Percentiles rank a stretch among this genome's conserved stretches.
Conservation (phyloP, 768 basidiomycete genomes). For the Mycena galopus region DNA sequence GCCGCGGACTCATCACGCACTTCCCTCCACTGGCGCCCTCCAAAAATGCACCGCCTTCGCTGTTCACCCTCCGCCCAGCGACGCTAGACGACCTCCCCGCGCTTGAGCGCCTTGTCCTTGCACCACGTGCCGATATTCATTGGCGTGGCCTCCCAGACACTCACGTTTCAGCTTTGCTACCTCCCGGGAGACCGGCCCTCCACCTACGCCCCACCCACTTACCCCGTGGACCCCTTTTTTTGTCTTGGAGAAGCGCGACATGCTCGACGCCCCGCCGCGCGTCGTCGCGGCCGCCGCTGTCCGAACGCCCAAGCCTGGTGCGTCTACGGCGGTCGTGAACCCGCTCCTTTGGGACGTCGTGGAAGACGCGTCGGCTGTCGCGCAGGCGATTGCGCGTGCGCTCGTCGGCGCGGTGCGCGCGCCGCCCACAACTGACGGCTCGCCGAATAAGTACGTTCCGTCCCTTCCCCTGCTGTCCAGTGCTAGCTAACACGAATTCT, state of each 20-base stretch:
- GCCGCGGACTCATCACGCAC: slow-evolving; percentile 12
- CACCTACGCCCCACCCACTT: background rate
- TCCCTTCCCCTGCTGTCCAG: too few species aligned
- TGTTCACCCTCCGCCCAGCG: slow-evolving; percentile 5
- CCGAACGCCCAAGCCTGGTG: background rate
- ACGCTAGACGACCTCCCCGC: slow-evolving; percentile 7
- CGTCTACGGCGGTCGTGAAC: background rate
- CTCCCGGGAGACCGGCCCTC: background rate
- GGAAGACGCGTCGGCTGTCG: slow-evolving; percentile 6
- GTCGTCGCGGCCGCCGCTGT: slow-evolving; percentile 6
- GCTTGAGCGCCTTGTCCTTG: slow-evolving; percentile 8
- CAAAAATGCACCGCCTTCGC: background rate
- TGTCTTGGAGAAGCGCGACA: slow-evolving; percentile 8
- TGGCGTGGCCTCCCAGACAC: too few species aligned
- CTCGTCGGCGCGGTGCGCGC: background rate
- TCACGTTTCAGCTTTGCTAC: too few species aligned
- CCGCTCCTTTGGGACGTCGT: too few species aligned
- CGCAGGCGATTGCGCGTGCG: background rate
- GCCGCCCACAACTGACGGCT: too few species aligned
- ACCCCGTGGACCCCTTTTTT: background rate
- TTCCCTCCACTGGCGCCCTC: background rate
- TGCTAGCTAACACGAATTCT: too few species aligned
- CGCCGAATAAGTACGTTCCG: too few species aligned
- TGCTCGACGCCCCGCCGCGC: background rate
- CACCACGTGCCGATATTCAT: slow-evolving; percentile 4